Evolutionary conservation across 2,329 filamentous ascomycete species (phyloP), one percentile per base, ranked within the genome.

Genomic region (Aspergillus neotritici): DNA sequence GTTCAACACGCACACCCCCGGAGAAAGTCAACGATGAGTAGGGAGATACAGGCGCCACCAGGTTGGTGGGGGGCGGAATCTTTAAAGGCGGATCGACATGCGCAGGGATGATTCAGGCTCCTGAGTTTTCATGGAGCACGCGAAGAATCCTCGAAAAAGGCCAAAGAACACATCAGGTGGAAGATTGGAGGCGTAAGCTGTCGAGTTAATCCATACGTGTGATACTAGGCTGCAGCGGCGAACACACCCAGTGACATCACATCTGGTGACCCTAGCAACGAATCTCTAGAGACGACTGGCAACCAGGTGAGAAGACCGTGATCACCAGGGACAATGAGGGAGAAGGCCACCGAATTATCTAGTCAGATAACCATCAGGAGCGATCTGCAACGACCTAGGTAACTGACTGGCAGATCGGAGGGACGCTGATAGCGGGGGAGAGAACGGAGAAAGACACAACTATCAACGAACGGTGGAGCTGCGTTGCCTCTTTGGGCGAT

Each of bases 61-160:
- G 34, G 40, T 39, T 45, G 37, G 13, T 45, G 42, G 25, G 38
- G 34, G 40, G 43, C 13, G 33, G 41, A 38, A 34, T 28, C 30
- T 21, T 31, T 35, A 25, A 37, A 37, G 34, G 45, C 40, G 43
- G 40, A 37, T 48, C 50, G 51, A 53, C 56, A 61, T 63, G 55
- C 40, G 50, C 56, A 49, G 43, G 37, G 42, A 40, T 45, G 31
- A 43, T 48, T 42, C 48, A 62, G 58, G 60, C 57, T 55, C 55
- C 54, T 54, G 35, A 36, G 55, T 62, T 61, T 41, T 47, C 45
- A 52, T 49, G 21, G 37, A 54, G 50, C 21, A 46, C 34, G 42
- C 40, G 43, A 43, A 47, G 34, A 45, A 34, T 28, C 37, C 16
- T 38, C 38, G 29, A 29, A 42, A 40, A 31, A 33, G 40, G 31